Base-by-base conservation (phyloP, 2,329 filamentous ascomycete genomes). In the Aureobasidium zeae region DNA sequence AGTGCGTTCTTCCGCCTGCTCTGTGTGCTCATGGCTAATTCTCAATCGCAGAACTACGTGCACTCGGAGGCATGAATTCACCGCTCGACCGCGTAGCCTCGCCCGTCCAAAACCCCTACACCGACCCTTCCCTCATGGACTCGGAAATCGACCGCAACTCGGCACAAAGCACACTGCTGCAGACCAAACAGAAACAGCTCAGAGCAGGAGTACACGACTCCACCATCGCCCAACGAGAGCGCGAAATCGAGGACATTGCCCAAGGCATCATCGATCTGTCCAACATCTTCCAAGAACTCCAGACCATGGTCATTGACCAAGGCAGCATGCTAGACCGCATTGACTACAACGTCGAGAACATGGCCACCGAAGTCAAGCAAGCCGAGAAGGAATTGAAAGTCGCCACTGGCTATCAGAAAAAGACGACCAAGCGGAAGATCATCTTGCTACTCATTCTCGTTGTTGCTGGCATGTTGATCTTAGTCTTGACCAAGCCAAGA, bases 201-300 rank as follows among this genome's bases (percentile, higher is more conserved):
- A 77, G 80, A 47, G 82, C 80, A 47, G 68, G 69, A 31, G 49
- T 58, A n/a, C 87, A 93, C 57, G 89, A 96, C 59, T 72, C 80
- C 2, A 78, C 78, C 26, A 96, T 98, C 54, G 77, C 81, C 49
- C 91, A 96, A 62, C 84, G 91, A 51, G 91, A 98, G 65, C 81
- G 84, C 29, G 91, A 96, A 63, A 98, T 98, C 56, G 93, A 94
- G 58, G 88, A 95, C 55, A 98, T 98, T 51, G 91, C 91, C 2
- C 88, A 95, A 60, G 89, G 91, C 46, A 96, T 98, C 63, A 96
- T 98, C 57, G 89, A 96, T 60, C 71, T 98, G 6, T 86, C 89
- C 3, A 91, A 95, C 61, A 86, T 98, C 38, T 98, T 98, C 69
- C 86, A 93, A 49, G 91, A 98, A 57, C 70, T 98, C 21, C 91